Evolutionary conservation across 768 basidiomycete genomes (phyloP).

Genomic region (Suillus paluster): DNA sequence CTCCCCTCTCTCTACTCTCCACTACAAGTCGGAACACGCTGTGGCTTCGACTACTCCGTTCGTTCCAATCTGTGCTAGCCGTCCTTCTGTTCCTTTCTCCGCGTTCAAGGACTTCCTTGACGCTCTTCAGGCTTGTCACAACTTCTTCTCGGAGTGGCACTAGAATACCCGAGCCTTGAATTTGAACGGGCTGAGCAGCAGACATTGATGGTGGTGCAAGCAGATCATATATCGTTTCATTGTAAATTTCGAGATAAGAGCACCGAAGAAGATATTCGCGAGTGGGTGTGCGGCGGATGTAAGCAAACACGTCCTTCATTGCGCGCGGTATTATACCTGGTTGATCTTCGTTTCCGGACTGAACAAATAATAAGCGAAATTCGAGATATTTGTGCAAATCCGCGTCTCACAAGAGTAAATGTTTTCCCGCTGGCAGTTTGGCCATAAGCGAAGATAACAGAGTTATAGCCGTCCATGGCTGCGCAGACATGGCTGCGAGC

Average conservation of each 20-base stretch:
- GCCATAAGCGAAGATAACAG: conserved; percentile 93
- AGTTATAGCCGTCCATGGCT: conserved; percentile 97
- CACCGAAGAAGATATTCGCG: conserved; percentile 95
- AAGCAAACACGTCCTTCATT: conserved; percentile 89
- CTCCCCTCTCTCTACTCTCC: conserved; percentile 79
- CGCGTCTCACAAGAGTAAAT: conserved; percentile 56
- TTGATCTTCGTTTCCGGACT: conserved; percentile 79
- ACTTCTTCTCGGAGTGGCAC: conserved; percentile 88
- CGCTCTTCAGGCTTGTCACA: conserved; percentile 87
- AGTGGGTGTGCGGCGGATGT: conserved; percentile 74
- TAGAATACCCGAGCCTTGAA: conserved; percentile 73
- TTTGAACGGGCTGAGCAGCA: conserved; percentile 65
- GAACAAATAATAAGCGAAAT: conserved; percentile 4
- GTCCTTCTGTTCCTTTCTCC: conserved; percentile 90
- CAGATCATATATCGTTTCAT: conserved; percentile 86
- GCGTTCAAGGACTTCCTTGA: conserved; percentile 81
- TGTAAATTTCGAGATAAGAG: conserved; percentile 97
- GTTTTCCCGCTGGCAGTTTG: conserved; percentile 88
- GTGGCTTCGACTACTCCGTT: conserved; percentile 91
- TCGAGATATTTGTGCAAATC: conserved; percentile 33
- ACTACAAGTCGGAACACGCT: conserved; percentile 93
- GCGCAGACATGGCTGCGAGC: conserved; percentile 83
- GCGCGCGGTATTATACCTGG: conserved; percentile 95
- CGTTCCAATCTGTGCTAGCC: conserved; percentile 99
- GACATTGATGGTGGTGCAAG: conserved; percentile 69